Base-by-base conservation (phyloP, 2,329 filamentous ascomycete species). In the Aspergillus aculeatus region DNA sequence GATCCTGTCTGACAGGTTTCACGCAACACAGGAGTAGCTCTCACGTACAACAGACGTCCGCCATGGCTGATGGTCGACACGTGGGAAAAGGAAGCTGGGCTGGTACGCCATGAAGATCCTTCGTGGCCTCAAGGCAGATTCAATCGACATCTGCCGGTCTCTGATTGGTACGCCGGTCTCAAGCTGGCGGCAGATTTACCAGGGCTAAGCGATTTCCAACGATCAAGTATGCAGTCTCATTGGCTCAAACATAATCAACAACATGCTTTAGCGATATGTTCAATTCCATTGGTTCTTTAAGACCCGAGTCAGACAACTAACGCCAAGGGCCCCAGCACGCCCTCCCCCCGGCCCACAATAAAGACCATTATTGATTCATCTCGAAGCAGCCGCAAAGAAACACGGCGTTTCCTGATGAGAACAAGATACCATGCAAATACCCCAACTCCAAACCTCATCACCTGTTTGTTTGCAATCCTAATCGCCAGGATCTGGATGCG, bases 401-500 rank as follows among this genome's bases (percentile, higher is more conserved):
- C 23, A 29, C 23, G 31, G 31, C 31, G 31, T 50, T 50, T 54
- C 55, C 48, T 44, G 11, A 32, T 32, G 31, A 32, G 2, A 32
- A 32, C 31, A 32, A 50, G 47, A 56, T 41, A 10, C 29, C 11
- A 50, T 26, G 31, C n/a, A 24, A 50, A 21, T 44, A 19, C 49
- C 52, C 52, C 47, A 58, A 61, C 52, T 58, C 53, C 59, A 21
- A 54, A 26, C 26, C 44, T 29, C 26, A 29, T 12, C 29, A 11
- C 41, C 26, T 26, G 51, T n/a, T 23, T 48, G 44, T 32, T 57
- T 29, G 19, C 24, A 53, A 29, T 32, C 31, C 31, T 32, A 32
- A 56, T 49, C 59, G 35, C 59, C 59, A 50, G 56, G 38, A 54
- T 56, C 16, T 56, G 47, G 47, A 56, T 55, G 51, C 51, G 47